Conservation (phyloP, 176 grass and related monocot genomes). For the Bolboschoenus planiculmis region DNA sequence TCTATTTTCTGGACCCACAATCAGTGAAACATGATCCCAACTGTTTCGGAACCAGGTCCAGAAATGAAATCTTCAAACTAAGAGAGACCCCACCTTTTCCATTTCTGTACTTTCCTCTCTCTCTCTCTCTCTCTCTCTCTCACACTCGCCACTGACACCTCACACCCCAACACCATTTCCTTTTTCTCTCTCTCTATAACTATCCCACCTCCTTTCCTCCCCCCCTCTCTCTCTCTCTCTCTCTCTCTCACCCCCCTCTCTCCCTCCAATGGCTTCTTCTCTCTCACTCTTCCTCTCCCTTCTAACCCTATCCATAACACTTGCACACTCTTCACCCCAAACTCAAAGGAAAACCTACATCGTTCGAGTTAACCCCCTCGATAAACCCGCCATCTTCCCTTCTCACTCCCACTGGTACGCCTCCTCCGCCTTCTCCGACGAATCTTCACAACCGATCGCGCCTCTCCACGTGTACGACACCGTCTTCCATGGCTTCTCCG, state of each 20-base stretch:
- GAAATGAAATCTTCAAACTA: neutral
- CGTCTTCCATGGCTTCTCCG: constrained; percentile 86
- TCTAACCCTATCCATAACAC: constrained; percentile 17
- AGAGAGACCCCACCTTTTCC: neutral
- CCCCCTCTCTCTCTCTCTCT: neutral
- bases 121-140: neutral
- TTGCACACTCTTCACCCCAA: neutral
- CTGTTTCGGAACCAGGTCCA: neutral
- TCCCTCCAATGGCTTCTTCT: constrained; percentile 36
- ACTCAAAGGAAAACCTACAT: constrained; percentile 59
- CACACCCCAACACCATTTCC: constrained; percentile 29
- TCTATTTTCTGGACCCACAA: neutral
- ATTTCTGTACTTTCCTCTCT: constrained; percentile 2
- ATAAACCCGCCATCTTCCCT: constrained; percentile 67
- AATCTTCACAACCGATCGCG: constrained; percentile 21
- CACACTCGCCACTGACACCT: constrained; percentile 17
- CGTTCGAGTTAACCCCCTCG: constrained; percentile 54
- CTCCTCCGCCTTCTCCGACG: constrained; percentile 48
- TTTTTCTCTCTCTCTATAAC: constrained; percentile 16
- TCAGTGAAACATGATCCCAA: neutral
- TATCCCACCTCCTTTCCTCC: neutral
- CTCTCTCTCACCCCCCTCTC: neutral
- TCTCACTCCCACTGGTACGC: constrained; percentile 74
- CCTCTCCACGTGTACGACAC: constrained; percentile 79
- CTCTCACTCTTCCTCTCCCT: constrained; percentile 8